Percentiles rank a stretch among this genome's conserved stretches.
Conservation (phyloP, 2,329 filamentous ascomycete species). For the Aspergillus texensis region DNA sequence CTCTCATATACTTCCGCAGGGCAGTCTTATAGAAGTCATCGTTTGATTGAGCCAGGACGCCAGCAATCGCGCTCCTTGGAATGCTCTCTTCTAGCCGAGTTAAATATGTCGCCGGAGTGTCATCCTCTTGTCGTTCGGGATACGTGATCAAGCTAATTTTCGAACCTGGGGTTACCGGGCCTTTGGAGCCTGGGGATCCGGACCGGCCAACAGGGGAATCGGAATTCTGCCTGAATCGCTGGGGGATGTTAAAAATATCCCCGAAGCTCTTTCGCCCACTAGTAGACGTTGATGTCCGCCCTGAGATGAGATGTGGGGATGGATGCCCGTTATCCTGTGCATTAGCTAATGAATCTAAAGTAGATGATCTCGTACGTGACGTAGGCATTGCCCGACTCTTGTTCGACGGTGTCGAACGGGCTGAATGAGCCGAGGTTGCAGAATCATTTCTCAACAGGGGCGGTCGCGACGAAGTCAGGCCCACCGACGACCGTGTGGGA, state of each 20-base stretch:
- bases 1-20: slow-evolving; percentile 90
- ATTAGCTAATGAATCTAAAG: slow-evolving; percentile 78
- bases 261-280: slow-evolving; percentile 89
- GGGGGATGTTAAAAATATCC: slow-evolving; percentile 76
- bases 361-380: slow-evolving; percentile 80
- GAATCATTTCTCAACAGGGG: slow-evolving; percentile 63
- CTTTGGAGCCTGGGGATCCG: slow-evolving; percentile 61
- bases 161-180: slow-evolving; percentile 71
- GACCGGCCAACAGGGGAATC: slow-evolving; percentile 69
- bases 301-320: slow-evolving; percentile 61
- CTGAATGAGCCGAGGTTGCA: slow-evolving; percentile 67
- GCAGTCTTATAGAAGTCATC: slow-evolving; percentile 83
- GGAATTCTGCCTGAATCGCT: slow-evolving; percentile 78
- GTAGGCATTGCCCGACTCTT: slow-evolving; percentile 56
- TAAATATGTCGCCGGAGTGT: slow-evolving; percentile 88
- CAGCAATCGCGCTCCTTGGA: slow-evolving; percentile 80
- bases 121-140: slow-evolving; percentile 80
- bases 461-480: slow-evolving; percentile 50
- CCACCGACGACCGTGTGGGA: slow-evolving; percentile 56
- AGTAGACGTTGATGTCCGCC: slow-evolving; percentile 78
- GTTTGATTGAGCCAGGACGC: slow-evolving; percentile 79
- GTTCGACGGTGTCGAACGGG: slow-evolving; percentile 56
- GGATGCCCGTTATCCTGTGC: slow-evolving; percentile 71
- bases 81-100: slow-evolving; percentile 79
- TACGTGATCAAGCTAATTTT: slow-evolving; percentile 59